These are phyloP conservation scores for Sophora flavescens DNA, from an alignment of 306 rosid genomes.

Conservation along the genomic window DNA sequence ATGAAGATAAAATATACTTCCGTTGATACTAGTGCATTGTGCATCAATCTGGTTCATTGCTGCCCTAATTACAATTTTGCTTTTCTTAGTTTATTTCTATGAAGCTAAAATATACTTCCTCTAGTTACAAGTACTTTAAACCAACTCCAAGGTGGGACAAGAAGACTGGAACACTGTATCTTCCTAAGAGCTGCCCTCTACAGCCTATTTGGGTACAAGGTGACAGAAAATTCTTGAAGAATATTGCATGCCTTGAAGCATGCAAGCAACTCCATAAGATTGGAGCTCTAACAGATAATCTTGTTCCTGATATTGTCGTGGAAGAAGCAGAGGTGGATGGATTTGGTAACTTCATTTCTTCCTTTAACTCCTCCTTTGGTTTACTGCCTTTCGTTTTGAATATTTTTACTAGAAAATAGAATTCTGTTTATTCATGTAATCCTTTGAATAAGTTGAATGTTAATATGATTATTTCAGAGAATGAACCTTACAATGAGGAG, in stretches of 20 bases:
- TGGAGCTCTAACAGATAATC: conserved; percentile 86
- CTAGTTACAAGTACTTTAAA: conserved; percentile 79
- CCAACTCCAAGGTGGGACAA: conserved; percentile 83
- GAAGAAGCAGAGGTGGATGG: conserved; percentile 68
- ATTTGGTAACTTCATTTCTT: conserved; percentile 55
- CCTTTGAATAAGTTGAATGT: no score
- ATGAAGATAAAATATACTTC: no score
- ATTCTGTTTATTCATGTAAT: no score
- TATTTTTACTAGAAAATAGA: no score
- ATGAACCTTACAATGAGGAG: no score
- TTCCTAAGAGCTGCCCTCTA: conserved; percentile 87
- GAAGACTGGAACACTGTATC: conserved; percentile 60
- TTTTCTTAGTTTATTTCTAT: no score
- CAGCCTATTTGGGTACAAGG: conserved; percentile 60
- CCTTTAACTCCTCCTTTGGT: conserved; percentile 37
- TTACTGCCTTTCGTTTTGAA: conserved; percentile 6
- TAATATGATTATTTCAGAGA: no score
- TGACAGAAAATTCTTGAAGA: conserved; percentile 59
- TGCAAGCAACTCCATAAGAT: conserved; percentile 83
- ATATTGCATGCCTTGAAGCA: conserved; percentile 87
- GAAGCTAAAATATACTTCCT: no score
- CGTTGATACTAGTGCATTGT: no score
- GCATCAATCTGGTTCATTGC: no score
- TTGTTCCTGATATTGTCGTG: conserved; percentile 67
- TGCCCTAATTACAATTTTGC: no score